phyloP scores from a whole-genome alignment of 208 protist species.

The Leishmania arabica region DNA sequence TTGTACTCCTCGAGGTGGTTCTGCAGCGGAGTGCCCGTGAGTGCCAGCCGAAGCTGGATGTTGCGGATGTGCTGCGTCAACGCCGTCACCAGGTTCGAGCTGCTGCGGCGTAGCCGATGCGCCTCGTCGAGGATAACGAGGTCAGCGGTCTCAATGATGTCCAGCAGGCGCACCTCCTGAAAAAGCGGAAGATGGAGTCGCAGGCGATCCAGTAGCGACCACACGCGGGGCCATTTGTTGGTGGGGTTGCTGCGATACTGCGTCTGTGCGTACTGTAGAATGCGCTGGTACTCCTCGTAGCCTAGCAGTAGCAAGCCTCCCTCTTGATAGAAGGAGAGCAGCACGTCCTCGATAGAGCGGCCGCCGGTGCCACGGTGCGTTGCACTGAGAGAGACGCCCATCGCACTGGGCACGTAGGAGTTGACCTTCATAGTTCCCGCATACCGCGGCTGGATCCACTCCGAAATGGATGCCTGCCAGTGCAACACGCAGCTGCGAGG shows the following conservation, averaged over 20 bases:
- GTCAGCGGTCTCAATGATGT: slow-evolving; percentile 71
- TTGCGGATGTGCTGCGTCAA: slow-evolving; percentile 50
- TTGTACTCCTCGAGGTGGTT: slow-evolving; percentile 92
- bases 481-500: slow-evolving; percentile 73
- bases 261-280: slow-evolving; percentile 32
- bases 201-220: slow-evolving; percentile 38
- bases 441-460: slow-evolving; percentile 65
- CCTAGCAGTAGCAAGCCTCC: slow-evolving; percentile 81
- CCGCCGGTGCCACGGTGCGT: slow-evolving; percentile 11
- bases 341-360: slow-evolving; percentile 25
- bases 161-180: slow-evolving; percentile 39
- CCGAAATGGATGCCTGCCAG: slow-evolving; percentile 56
- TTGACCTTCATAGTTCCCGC: slow-evolving; percentile 42
- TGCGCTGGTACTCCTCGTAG: slow-evolving; percentile 83
- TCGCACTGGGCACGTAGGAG: slow-evolving; percentile 51
- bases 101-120: slow-evolving; percentile 60
- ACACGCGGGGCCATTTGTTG: slow-evolving; percentile 34
- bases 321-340: slow-evolving; percentile 51
- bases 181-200: slow-evolving; percentile 47
- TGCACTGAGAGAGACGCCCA: slow-evolving; percentile 6
- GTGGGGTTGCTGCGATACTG: slow-evolving; percentile 11
- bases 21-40: slow-evolving; percentile 91
- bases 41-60: slow-evolving; percentile 78
- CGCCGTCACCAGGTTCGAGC: slow-evolving; percentile 49
- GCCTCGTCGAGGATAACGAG: slow-evolving; percentile 86